Evolutionary conservation across 2,329 filamentous ascomycete genomes (phyloP), one percentile per base, ranked within the genome.

Genomic region (Lasiodiplodia citricola): DNA sequence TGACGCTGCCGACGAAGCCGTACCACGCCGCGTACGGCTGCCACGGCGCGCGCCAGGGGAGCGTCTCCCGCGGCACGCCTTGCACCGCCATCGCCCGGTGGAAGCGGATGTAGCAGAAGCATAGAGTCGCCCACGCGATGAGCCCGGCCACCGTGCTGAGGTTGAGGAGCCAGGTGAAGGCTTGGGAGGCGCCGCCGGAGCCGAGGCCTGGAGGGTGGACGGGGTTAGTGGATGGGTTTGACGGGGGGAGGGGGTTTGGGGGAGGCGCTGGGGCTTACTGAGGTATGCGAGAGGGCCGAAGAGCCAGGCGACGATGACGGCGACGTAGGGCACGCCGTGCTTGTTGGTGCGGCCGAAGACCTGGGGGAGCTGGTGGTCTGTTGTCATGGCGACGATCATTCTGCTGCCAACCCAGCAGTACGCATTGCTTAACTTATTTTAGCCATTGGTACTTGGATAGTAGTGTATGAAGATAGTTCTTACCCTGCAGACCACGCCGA

Each of bases 21-120:
- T n/a, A 35, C 50, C 52, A 66, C 2, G 63, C 63, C 3, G 38
- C 38, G 51, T 56, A 66, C 18, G 63, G 63, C 23, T 66, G 63
- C 25, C 25, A 44, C 6, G 35, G 52, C 0, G 63, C 35, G 21
- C 25, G 16, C 35, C 35, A 66, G 1, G 63, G 63, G 2, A 66
- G 8, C 21, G 16, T 31, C 13, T 54, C 62, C 11, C 58, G 58
- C 18, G 28, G 35, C 11, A 89, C 83, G 0, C 88, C 87, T 75
- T 80, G 78, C 10, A 72, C 77, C 52, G 77, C 75, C 71, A 74
- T 76, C 6, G 87, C 87, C 55, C 82, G 81, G 79, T 87, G 84
- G 81, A 88, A 90, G 74, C 66, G 66, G 25, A 67, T 62, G 54
- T 67, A 67, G 47, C 31, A 37, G 31, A 67, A 50, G 55, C 54